A percentile compares a stretch with the other conserved stretches of the same genome.
phyloP scores from a whole-genome alignment of 768 basidiomycete genomes.

The Saitozyma podzolica region DNA sequence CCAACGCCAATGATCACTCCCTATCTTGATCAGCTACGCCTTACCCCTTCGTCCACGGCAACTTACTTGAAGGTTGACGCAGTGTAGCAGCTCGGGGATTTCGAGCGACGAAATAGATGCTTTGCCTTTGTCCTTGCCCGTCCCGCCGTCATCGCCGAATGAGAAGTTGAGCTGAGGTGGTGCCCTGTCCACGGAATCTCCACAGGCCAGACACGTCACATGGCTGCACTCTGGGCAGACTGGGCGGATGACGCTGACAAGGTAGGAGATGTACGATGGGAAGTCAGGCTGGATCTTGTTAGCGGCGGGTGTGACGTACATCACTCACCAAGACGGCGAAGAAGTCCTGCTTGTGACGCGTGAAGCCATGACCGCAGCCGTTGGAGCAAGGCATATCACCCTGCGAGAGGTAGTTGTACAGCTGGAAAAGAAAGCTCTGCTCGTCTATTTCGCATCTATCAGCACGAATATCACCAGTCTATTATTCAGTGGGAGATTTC shows the following conservation, averaged over 20 bases:
- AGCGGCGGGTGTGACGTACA: too few species aligned
- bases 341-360: conserved; percentile 72
- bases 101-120: conserved; percentile 31
- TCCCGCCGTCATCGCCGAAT: conserved; percentile 33
- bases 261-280: conserved; percentile 65
- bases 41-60: background rate
- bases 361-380: conserved; percentile 66
- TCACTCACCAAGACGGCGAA: conserved; percentile 74
- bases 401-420: conserved; percentile 72
- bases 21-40: conserved; percentile 54
- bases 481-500: background rate
- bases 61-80: conserved; percentile 64
- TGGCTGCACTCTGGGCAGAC: conserved; percentile 65
- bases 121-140: conserved; percentile 49
- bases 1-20: conserved; percentile 90
- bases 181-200: conserved; percentile 59
- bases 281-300: conserved; percentile 64
- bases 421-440: conserved; percentile 80
- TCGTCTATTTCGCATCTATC: conserved; percentile 56
- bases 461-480: background rate
- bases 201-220: conserved; percentile 67
- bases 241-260: conserved; percentile 62
- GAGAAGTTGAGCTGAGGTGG: background rate
- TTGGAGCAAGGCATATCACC: conserved; percentile 70
- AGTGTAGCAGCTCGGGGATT: conserved; percentile 74